These are phyloP conservation scores for Yamadazyma ubonensis DNA, from an alignment of 805 yeast genomes.

Conservation along the genomic window DNA sequence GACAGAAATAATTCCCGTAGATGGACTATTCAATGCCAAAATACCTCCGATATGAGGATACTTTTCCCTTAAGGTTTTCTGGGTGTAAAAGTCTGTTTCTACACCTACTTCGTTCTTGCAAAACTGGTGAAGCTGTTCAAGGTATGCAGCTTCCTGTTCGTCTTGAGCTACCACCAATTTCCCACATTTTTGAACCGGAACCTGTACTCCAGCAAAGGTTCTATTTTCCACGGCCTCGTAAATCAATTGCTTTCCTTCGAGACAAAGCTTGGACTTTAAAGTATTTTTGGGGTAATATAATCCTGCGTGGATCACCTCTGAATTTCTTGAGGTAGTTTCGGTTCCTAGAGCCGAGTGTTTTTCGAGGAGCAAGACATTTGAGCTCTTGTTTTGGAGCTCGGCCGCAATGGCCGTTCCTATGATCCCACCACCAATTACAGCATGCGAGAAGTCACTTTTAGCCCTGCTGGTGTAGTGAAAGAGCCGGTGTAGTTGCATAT, in stretches of 20 bases:
- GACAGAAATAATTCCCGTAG: conserved; percentile 83
- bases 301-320: conserved; percentile 93
- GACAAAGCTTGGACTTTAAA: conserved; percentile 67
- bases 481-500: conserved; percentile 1
- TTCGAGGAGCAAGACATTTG: conserved; percentile 65
- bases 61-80: conserved; percentile 39
- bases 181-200: conserved; percentile 66
- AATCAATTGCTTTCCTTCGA: conserved; percentile 69
- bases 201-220: conserved; percentile 26
- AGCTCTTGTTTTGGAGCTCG: conserved; percentile 49
- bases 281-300: conserved; percentile 72
- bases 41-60: conserved; percentile 72
- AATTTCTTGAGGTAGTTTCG: conserved; percentile 86
- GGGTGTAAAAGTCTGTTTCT: conserved; percentile 56
- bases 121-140: conserved; percentile 51
- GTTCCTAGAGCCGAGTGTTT: conserved; percentile 63
- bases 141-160: conserved; percentile 57
- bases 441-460: conserved; percentile 58
- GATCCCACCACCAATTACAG: conserved; percentile 79
- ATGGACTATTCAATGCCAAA: conserved; percentile 66
- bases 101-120: conserved; percentile 48
- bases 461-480: conserved; percentile 1
- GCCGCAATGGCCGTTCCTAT: conserved; percentile 84
- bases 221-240: conserved; percentile 49
- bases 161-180: conserved; percentile 87